phyloP scores from a whole-genome alignment of 2,329 filamentous ascomycete genomes.

The Thielaviopsis ethacetica region DNA sequence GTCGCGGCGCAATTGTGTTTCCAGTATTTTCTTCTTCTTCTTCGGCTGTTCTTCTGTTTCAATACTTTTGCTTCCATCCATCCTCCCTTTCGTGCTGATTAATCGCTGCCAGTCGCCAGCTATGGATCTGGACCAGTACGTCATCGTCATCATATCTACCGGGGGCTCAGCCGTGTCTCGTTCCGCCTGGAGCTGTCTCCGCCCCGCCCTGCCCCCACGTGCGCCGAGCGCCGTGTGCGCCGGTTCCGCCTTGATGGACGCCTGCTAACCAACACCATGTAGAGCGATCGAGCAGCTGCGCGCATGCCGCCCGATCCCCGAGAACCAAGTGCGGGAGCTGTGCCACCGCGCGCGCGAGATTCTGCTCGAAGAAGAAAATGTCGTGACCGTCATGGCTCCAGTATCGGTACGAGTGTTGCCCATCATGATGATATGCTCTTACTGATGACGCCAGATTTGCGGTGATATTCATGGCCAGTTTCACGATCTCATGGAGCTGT shows the following conservation, averaged over 20 bases:
- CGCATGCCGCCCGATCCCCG: slow-evolving; percentile 89
- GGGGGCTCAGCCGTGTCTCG: background rate
- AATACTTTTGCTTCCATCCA: too few species aligned
- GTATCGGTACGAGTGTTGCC: slow-evolving; percentile 56
- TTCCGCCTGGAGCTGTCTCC: background rate
- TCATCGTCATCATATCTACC: background rate
- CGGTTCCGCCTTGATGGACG: background rate
- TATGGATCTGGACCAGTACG: slow-evolving; percentile 87
- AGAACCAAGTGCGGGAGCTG: slow-evolving; percentile 85
- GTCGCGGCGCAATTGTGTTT: background rate
- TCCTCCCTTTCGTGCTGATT: background rate
- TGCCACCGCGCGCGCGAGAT: slow-evolving; percentile 96
- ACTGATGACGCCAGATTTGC: slow-evolving; percentile 48
- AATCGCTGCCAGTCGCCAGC: slow-evolving; percentile 29
- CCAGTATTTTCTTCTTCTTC: background rate
- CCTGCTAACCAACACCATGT: slow-evolving; percentile 1
- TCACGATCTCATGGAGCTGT: slow-evolving; percentile 92
- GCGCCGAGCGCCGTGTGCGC: background rate
- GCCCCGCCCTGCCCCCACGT: background rate
- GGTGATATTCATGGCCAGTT: slow-evolving; percentile 96
- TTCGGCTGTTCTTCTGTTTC: background rate
- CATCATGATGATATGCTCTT: background rate
- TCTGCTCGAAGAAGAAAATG: slow-evolving; percentile 92
- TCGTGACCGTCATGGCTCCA: slow-evolving; percentile 85
- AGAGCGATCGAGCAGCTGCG: slow-evolving; percentile 92